These are phyloP conservation scores for Auricularia sp. DNA, from an alignment of 768 basidiomycete genomes.

Conservation along the genomic window DNA sequence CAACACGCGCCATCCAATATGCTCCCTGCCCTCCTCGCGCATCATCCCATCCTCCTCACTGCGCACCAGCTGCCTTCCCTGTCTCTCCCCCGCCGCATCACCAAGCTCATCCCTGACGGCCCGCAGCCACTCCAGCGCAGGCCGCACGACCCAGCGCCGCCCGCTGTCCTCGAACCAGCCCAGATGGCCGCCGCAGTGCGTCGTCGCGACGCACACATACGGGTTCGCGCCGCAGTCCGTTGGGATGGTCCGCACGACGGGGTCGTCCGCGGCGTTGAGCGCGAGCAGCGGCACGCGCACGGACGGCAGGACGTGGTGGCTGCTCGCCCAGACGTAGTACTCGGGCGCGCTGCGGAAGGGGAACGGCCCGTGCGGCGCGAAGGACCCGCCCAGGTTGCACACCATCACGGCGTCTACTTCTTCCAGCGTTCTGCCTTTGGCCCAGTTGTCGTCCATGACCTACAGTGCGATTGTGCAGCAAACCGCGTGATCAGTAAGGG, in stretches of 20 bases:
- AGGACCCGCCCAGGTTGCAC: constrained; percentile 44
- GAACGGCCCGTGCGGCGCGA: constrained; percentile 24
- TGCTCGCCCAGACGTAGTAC: constrained; percentile 46
- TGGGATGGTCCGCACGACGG: constrained; percentile 56
- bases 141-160: constrained; percentile 55
- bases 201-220: constrained; percentile 50
- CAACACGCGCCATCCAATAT: neutral
- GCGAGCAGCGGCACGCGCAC: constrained; percentile 67
- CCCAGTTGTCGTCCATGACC: neutral
- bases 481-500: too few species aligned
- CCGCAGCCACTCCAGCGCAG: constrained; percentile 63
- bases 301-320: constrained; percentile 45
- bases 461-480: neutral
- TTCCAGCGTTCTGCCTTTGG: constrained; percentile 41
- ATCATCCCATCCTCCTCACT: neutral
- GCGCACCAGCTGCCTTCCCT: neutral
- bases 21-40: neutral
- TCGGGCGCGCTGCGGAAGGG: constrained; percentile 35
- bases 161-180: constrained; percentile 62
- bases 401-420: constrained; percentile 57
- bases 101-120: constrained; percentile 33
- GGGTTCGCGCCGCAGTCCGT: constrained; percentile 40
- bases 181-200: constrained; percentile 61
- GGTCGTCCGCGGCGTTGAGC: constrained; percentile 69
- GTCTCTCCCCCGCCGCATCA: neutral